Base-by-base conservation (phyloP, 768 basidiomycete species). In the Mycena polygramma region DNA sequence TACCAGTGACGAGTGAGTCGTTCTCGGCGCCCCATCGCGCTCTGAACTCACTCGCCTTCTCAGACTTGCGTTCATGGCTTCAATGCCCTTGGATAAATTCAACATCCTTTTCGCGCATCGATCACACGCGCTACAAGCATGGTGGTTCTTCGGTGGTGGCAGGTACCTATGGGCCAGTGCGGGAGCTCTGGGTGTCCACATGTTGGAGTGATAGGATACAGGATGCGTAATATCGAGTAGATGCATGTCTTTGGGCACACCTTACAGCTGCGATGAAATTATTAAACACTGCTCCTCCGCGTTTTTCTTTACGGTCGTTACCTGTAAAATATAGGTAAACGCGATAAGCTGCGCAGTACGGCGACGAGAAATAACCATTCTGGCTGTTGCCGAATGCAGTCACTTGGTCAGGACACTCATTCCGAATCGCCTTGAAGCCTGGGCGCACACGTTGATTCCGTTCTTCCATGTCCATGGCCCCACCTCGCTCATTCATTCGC, bases 401-500 rank as follows among this genome's bases (percentile, higher is more conserved):
- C 17, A 41, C 15, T 41, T 41, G 41, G 41, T 41, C 30, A 30
- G 30, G 30, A 30, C 30, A 30, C 30, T 6, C 30, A 30, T 30
- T 30, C 30, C 30, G 30, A 41, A 41, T 15, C 15, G 41, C 41
- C 41, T 41, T 15, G 11, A 41, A 41, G n/a, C 48, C 35, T 43
- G 20, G 36, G 30, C 30, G 36, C 53, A n/a, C 48, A 62, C 71
- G 63, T 60, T 66, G 62, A 45, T 57, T 11, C 57, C 55, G 13
- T 35, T 60, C 57, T 35, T 60, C 57, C 59, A 43, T 58, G 22
- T 7, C 51, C 11, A 66, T 68, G 68, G 68, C 71, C 7, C 72
- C 66, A 19, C 36, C 72, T 8, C 64, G 72, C 37, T 68, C 88
- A 86, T 69, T 82, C 84, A 36, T 81, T 91, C 39, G 79, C 87